These are phyloP conservation scores for Gnomoniopsis sp. DNA, from an alignment of 2,329 filamentous ascomycete genomes.

Conservation along the genomic window DNA sequence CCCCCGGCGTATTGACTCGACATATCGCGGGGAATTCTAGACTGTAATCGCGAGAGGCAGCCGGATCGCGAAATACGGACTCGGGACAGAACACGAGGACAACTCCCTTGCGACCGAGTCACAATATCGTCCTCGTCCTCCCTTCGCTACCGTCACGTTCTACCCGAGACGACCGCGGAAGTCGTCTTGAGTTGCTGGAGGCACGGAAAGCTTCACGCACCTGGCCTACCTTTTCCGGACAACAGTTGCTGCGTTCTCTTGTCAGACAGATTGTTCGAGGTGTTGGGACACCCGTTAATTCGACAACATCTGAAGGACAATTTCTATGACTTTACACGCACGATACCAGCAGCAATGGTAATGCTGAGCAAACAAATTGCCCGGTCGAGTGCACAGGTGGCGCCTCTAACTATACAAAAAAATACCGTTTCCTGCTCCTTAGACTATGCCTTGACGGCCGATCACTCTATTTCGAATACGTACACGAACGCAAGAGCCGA, in stretches of 20 bases:
- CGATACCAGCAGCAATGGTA: constrained; percentile 36
- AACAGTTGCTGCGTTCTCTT: neutral
- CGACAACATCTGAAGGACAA: constrained; percentile 2
- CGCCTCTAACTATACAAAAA: constrained; percentile 55
- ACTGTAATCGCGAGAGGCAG: no score
- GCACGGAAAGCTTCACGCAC: no score
- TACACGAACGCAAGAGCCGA: constrained; percentile 47
- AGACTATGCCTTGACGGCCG: constrained; percentile 12
- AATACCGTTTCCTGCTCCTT: constrained; percentile 26
- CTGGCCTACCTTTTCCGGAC: neutral
- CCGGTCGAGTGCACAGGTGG: constrained; percentile 59
- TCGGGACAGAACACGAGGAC: no score
- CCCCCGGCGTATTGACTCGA: no score
- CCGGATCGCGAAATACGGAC: no score
- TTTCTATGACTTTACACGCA: constrained; percentile 35
- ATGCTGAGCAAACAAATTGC: constrained; percentile 45
- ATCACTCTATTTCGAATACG: constrained; percentile 28
- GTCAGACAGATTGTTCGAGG: neutral
- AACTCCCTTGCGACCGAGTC: no score
- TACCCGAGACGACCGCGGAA: no score
- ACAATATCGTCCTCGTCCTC: no score
- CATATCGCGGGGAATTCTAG: no score
- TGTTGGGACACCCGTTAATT: no score
- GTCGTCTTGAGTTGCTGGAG: no score
- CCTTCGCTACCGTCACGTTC: no score